Percentiles rank a stretch among this genome's conserved stretches.
Conservation (phyloP, 106 monocot genomes). For the Dendrobium huoshanense region DNA sequence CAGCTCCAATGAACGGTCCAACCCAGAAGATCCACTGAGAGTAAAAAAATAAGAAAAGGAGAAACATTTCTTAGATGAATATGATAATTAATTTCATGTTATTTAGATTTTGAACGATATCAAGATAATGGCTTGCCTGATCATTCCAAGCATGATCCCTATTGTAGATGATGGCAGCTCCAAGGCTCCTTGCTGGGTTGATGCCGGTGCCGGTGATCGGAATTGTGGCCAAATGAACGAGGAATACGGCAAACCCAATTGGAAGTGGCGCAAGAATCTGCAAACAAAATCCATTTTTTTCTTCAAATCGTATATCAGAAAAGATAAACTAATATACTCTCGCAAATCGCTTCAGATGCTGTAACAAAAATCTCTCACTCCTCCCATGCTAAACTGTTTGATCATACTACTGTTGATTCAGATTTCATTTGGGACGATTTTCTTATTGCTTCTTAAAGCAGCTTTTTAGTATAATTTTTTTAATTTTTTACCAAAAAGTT, state of each 20-base stretch:
- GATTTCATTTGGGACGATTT: no score
- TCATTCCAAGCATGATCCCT: constrained; percentile 7
- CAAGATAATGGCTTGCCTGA: neutral
- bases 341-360: no score
- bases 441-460: no score
- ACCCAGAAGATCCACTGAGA: constrained; percentile 37
- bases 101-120: neutral
- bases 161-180: constrained; percentile 8
- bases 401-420: no score
- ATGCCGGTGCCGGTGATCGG: constrained; percentile 10
- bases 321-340: neutral
- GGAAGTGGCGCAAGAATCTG: constrained; percentile 10
- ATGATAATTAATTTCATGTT: neutral
- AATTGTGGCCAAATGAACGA: constrained; percentile 9
- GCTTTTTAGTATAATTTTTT: no score
- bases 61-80: neutral
- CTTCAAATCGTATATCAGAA: neutral
- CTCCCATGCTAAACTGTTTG: no score
- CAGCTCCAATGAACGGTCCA: constrained; percentile 30
- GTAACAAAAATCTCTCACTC: no score
- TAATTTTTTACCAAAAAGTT: no score
- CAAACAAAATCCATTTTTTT: neutral
- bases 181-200: constrained; percentile 10
- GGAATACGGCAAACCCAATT: constrained; percentile 7
- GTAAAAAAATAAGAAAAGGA: neutral